Evolutionary conservation across 441 rosid species (phyloP), one percentile per base, ranked within the genome.

Genomic region (Pelargonium australe): DNA sequence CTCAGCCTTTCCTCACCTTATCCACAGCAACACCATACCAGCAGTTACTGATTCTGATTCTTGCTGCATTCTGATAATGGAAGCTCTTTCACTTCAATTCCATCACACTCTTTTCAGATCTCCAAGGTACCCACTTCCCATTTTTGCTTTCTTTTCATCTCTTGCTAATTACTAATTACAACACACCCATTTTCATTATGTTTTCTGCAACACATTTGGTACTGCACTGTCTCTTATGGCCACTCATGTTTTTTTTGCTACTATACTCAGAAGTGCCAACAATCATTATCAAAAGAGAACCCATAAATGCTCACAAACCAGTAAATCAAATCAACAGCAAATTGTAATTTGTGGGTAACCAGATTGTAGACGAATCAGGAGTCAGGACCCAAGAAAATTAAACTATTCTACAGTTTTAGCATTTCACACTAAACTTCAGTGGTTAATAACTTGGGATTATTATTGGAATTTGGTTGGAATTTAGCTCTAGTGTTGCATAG

Each of bases 21-120:
- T 49, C 58, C 58, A 51, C 12, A 31, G 37, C 14, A 1, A n/a
- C n/a, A 13, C 19, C 58, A 3, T 51, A 51, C 14, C 19, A 51
- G 58, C 58, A 51, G 19, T 17, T 8, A 6, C 16, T n/a, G 5
- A 31, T 31, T 31, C 37, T 28, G 44, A 51, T 7, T 7, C 3
- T 7, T 11, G 2, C 12, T 47, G 40, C n/a, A 31, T 31, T 31
- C 37, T 28, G 44, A 51, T 7, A 43, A 78, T 80, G 85, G 70
- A 58, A 58, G 63, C 72, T 67, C 70, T 78, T 66, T 65, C 71
- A 65, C 47, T 74, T 62, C 80, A 74, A 28, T 10, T 70, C 23
- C 57, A 4, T 20, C 43, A n/a, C 63, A 49, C 17, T 68, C 72
- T 49, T 53, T 37, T 25, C 28, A 62, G 20, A 17, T 61, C 68